A percentile compares a stretch with the other conserved stretches of the same genome.
These are phyloP conservation scores for Tetrahymena malaccensis DNA, from an alignment of 73 alveolate genomes.

Conservation along the genomic window DNA sequence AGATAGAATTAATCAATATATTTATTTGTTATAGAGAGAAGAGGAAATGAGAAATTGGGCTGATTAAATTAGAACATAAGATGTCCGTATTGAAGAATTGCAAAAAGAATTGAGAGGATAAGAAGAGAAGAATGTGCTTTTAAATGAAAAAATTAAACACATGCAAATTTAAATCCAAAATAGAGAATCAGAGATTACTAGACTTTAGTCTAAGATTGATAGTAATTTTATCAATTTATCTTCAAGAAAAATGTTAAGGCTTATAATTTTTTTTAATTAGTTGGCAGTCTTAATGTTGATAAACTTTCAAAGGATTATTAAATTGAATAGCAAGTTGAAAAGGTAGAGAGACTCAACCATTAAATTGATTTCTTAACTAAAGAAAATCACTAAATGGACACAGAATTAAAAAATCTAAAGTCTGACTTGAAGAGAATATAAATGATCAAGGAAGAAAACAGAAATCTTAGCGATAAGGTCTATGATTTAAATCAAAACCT, in stretches of 20 bases:
- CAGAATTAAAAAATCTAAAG: neutral
- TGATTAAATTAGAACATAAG: neutral
- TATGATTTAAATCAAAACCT: neutral
- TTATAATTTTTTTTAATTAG: neutral
- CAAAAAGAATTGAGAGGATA: constrained; percentile 22
- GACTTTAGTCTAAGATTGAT: constrained; percentile 34
- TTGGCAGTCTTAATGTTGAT: constrained; percentile 26
- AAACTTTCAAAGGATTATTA: constrained; percentile 21
- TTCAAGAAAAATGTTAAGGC: neutral
- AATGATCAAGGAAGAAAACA: neutral
- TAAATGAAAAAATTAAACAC: constrained; percentile 22
- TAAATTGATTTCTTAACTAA: constrained; percentile 33
- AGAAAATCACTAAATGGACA: constrained; percentile 7
- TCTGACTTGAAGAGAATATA: neutral
- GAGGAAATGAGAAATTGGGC: neutral
- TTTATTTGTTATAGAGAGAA: neutral
- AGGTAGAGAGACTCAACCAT: constrained; percentile 20
- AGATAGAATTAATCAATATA: neutral
- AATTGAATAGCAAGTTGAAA: neutral
- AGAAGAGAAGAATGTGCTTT: constrained; percentile 2
- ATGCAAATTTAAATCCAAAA: constrained; percentile 19
- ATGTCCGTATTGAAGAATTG: neutral
- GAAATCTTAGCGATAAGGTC: neutral
- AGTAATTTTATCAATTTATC: neutral
- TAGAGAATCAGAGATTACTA: constrained; percentile 33